Evolutionary conservation across 2,329 filamentous ascomycete genomes (phyloP).

Genomic region (Xylariaceae sp.): DNA sequence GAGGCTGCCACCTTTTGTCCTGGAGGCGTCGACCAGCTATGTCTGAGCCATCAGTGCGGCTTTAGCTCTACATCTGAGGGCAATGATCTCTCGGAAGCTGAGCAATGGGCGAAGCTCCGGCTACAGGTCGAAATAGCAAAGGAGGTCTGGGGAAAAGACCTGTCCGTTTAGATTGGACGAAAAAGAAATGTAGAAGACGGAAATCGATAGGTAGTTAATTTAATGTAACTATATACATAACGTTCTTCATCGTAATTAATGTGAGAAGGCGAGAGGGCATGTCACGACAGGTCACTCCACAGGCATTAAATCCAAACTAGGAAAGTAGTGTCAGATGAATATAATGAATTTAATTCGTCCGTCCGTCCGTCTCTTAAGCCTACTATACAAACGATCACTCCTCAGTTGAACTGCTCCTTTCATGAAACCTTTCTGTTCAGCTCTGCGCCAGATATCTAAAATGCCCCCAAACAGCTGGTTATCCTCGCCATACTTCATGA

Average conservation of each 20-base stretch:
- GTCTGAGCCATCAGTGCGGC: slow-evolving; percentile 63
- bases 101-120: slow-evolving; percentile 63
- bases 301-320: background rate
- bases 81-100: slow-evolving; percentile 60
- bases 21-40: slow-evolving; percentile 60
- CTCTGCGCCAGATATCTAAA: slow-evolving; percentile 19
- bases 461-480: background rate
- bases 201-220: background rate
- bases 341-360: background rate
- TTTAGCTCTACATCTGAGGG: slow-evolving; percentile 63
- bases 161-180: slow-evolving; percentile 36
- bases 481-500: background rate
- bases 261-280: background rate
- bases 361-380: slow-evolving; percentile 7
- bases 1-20: slow-evolving; percentile 55
- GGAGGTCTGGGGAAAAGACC: slow-evolving; percentile 59
- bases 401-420: slow-evolving; percentile 3
- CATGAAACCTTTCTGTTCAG: slow-evolving; percentile 12
- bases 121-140: slow-evolving; percentile 63
- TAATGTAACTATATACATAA: too few relatives aligned
- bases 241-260: background rate
- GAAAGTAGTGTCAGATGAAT: background rate
- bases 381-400: slow-evolving; percentile 24
- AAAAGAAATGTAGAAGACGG: slow-evolving; percentile 1
- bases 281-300: background rate